phyloP scores from a whole-genome alignment of 768 basidiomycete genomes.

The Goffeauzyma gilvescens region DNA sequence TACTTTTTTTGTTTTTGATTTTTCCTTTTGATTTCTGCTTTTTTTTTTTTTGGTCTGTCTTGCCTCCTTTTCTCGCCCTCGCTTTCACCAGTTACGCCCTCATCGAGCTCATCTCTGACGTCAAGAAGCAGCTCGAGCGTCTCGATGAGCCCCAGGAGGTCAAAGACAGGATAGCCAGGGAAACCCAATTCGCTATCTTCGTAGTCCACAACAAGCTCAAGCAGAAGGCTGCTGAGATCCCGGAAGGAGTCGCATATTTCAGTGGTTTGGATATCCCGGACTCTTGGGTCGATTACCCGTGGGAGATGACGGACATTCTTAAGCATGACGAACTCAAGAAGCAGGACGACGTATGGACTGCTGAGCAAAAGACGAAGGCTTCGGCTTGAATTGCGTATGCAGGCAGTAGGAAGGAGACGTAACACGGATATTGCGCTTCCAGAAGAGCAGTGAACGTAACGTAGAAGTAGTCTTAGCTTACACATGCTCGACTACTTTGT shows the following conservation, averaged over 20 bases:
- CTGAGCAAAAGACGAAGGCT: neutral
- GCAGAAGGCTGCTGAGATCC: conserved; percentile 57
- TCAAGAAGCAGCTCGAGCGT: conserved; percentile 39
- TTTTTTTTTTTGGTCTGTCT: neutral
- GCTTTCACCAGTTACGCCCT: conserved; percentile 54
- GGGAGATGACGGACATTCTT: conserved; percentile 18
- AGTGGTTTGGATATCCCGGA: conserved; percentile 47
- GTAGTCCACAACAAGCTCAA: conserved; percentile 51
- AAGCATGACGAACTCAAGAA: conserved; percentile 11
- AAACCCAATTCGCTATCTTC: conserved; percentile 75
- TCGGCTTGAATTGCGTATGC: no score
- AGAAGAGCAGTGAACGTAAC: no score
- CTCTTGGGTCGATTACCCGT: conserved; percentile 35
- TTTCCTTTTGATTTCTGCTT: neutral
- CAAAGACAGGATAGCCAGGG: conserved; percentile 49
- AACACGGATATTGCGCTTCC: no score
- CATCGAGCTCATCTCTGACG: conserved; percentile 71
- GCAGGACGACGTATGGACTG: conserved; percentile 10
- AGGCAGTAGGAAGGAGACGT: no score
- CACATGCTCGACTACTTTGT: no score
- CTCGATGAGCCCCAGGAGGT: conserved; percentile 50
- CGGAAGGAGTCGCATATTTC: conserved; percentile 52
- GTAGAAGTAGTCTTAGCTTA: no score
- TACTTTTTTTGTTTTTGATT: neutral
- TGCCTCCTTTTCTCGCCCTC: neutral